Evolutionary conservation across 1,139 yeast species (phyloP).

Genomic region (Candida mesenterica): DNA sequence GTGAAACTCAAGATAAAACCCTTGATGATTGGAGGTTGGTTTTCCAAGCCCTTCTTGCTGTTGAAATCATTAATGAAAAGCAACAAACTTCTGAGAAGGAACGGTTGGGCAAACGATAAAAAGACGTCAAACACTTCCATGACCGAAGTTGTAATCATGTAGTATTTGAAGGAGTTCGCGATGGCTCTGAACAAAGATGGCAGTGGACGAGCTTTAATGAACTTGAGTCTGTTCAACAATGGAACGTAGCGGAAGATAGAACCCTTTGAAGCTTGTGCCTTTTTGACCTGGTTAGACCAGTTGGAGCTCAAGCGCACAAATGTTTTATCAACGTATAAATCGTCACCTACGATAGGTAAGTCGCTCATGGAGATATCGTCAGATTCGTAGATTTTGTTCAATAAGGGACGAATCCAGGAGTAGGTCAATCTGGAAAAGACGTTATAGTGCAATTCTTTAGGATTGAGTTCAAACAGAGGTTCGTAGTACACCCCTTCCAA

Average conservation of each 20-base stretch:
- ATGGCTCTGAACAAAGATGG: slow-evolving; percentile 22
- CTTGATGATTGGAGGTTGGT: slow-evolving; percentile 22
- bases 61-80: slow-evolving; percentile 16
- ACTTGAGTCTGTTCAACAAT: slow-evolving; percentile 6
- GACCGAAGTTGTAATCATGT: slow-evolving; percentile 10
- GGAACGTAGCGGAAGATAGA: slow-evolving; percentile 6
- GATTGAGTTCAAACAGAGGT: slow-evolving; percentile 16
- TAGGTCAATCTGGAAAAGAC: slow-evolving; percentile 23
- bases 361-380: slow-evolving; percentile 23
- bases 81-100: slow-evolving; percentile 23
- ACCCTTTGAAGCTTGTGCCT: slow-evolving; percentile 1
- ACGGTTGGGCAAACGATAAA: slow-evolving; percentile 20
- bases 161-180: slow-evolving; percentile 11
- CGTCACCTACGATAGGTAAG: slow-evolving; percentile 16
- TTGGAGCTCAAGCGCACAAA: slow-evolving; percentile 7
- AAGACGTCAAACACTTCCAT: slow-evolving; percentile 15
- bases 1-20: slow-evolving; percentile 21
- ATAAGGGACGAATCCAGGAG: slow-evolving; percentile 27
- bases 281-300: slow-evolving; percentile 11
- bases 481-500: slow-evolving; percentile 17
- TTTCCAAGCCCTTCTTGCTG: slow-evolving; percentile 5
- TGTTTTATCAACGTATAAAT: slow-evolving; percentile 12
- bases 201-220: slow-evolving; percentile 8
- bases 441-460: slow-evolving; percentile 5
- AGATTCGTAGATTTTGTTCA: slow-evolving; percentile 22